Evolutionary conservation across 169 alveolate species (phyloP).

Genomic region (Babesia bovis): DNA sequence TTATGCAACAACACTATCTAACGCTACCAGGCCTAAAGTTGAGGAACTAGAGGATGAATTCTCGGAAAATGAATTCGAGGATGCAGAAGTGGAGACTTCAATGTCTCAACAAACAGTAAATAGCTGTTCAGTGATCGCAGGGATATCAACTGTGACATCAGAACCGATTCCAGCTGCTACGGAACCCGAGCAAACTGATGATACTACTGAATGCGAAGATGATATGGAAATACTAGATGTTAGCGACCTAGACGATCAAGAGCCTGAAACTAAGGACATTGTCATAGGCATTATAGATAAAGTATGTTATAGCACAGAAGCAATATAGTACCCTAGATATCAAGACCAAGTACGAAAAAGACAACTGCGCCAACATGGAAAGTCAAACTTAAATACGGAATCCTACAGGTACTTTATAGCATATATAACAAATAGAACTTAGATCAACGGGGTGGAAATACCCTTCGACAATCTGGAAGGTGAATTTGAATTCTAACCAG

Average conservation of each 20-base stretch:
- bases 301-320: neutral
- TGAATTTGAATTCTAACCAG: conserved; percentile 59
- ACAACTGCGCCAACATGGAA: conserved; percentile 57
- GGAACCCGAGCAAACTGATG: neutral
- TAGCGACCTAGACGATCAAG: conserved; percentile 65
- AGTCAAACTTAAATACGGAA: conserved; percentile 53
- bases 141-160: neutral
- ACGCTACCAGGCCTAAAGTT: neutral
- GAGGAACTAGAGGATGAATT: neutral
- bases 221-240: conserved; percentile 54
- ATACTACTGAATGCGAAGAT: conserved; percentile 7
- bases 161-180: neutral
- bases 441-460: conserved; percentile 62
- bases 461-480: conserved; percentile 72
- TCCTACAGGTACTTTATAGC: conserved; percentile 41
- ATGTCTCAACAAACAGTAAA: neutral
- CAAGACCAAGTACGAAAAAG: conserved; percentile 67
- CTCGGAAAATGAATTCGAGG: conserved; percentile 65
- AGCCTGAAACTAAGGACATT: conserved; percentile 65
- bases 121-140: neutral
- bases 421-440: neutral
- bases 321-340: conserved; percentile 8
- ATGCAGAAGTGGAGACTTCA: conserved; percentile 64
- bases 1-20: neutral
- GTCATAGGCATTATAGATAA: conserved; percentile 66